phyloP scores from a whole-genome alignment of 495 filamentous ascomycete species.

The Paragyromitra xinjiangensis region DNA sequence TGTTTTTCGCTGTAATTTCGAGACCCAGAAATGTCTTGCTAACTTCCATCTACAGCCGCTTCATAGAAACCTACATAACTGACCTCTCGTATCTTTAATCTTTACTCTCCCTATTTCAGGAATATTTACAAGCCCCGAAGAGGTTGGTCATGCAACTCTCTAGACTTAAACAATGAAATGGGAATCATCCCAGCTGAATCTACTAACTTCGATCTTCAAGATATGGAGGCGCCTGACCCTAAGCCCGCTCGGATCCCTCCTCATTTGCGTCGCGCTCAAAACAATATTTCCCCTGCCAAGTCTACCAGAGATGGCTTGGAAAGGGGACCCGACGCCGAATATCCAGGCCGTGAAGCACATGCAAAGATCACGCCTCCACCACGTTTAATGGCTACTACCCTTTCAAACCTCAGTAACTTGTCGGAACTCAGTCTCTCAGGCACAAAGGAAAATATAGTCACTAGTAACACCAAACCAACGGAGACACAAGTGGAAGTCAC shows the following conservation, averaged over 20 bases:
- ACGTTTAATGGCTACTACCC: background rate
- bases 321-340: too few relatives aligned
- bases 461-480: background rate
- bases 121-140: background rate
- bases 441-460: background rate
- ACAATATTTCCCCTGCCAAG: background rate
- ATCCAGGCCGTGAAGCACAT: background rate
- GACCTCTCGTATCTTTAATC: background rate
- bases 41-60: background rate
- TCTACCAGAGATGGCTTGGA: background rate
- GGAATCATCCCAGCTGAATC: background rate
- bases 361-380: background rate
- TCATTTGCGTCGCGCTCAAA: background rate
- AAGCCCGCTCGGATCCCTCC: background rate
- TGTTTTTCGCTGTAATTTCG: too few relatives aligned
- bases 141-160: background rate
- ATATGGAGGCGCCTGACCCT: background rate
- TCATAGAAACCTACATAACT: background rate
- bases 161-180: background rate
- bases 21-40: background rate
- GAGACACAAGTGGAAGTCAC: background rate
- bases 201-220: background rate
- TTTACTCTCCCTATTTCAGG: background rate
- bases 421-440: constrained; percentile 11
- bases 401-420: background rate